Evolutionary conservation across 768 basidiomycete species (phyloP), one percentile per base, ranked within the genome.

Genomic region (Favolaschia claudopus): DNA sequence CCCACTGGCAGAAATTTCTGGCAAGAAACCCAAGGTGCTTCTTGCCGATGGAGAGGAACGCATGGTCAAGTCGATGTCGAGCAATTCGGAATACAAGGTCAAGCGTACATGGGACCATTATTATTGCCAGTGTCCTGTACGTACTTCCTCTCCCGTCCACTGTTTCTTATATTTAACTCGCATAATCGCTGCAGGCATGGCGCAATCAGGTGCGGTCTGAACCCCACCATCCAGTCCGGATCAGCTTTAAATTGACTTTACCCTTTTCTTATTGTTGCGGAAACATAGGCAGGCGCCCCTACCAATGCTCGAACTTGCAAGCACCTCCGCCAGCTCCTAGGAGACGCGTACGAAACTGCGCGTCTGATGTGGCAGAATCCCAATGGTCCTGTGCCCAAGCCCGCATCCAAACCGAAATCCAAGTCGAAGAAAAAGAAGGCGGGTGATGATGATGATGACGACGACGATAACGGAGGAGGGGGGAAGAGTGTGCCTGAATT

Each of bases 1-100:
- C 61, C 82, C 81, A 66, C 77, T 85, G 25, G 77, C 75, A 51
- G 77, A 78, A 66, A 85, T 85, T 42, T 74, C 80, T 55, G 83
- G 84, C 17, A 68, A 82, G 53, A 80, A 80, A 65, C 85, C 84
- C 31, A 80, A 79, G 28, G 76, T 82, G 9, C 51, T 72, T 45
- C 65, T 85, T 4, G 66, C 61, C 27, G 84, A 85, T 52, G 84
- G 84, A 7, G 80, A 64, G 22, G 49, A 56, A 0, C 53, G 58
- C 5, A 45, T 52, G 38, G 50, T 60, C 22, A 39, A 60, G 20
- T 55, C 54, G 8, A 19, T 53, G 58, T 32, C 58, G 10, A 60
- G 73, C 48, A 62, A 65, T 32, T 67, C 71, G 25, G 46, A 53
- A 2, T 74, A 72, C 61, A 74, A 76, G 49, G 55, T 77, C 60